These are phyloP conservation scores for Sporothrix inflata DNA, from an alignment of 2,329 filamentous ascomycete species.

Conservation along the genomic window DNA sequence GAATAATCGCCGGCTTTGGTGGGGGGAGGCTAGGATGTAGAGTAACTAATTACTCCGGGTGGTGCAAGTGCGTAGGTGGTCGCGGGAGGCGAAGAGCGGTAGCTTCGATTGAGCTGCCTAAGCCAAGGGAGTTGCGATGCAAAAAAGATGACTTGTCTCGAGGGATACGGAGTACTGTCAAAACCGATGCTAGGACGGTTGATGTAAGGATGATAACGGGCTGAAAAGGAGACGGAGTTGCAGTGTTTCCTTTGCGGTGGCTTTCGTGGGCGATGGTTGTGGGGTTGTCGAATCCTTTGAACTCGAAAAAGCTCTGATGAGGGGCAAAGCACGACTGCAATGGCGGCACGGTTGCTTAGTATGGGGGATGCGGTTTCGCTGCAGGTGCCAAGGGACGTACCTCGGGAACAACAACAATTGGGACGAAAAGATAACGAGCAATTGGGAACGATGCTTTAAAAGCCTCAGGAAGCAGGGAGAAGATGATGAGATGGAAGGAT, in stretches of 20 bases:
- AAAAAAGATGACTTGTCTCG: not conserved
- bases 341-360: constrained; percentile 24
- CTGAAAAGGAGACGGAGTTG: not conserved
- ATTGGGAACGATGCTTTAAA: not conserved
- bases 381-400: constrained; percentile 8
- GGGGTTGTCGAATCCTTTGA: constrained; percentile 20
- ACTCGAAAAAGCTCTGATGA: constrained; percentile 23
- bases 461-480: constrained; percentile 1
- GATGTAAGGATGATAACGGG: not conserved
- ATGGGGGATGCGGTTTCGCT: constrained; percentile 8
- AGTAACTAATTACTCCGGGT: constrained; percentile 13
- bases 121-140: not conserved
- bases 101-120: constrained; percentile 24
- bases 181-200: constrained; percentile 1
- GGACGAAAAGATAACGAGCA: not conserved
- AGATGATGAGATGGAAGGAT: not conserved
- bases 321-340: constrained; percentile 22
- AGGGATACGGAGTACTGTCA: not conserved
- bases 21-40: constrained; percentile 10
- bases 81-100: not conserved
- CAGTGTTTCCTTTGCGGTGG: not conserved
- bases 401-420: constrained; percentile 16
- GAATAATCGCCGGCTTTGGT: not conserved
- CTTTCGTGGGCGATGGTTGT: constrained; percentile 5
- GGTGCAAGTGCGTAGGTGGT: not conserved